These are phyloP conservation scores for Leishmania aethiopica DNA, from an alignment of 208 protist species.

Conservation along the genomic window DNA sequence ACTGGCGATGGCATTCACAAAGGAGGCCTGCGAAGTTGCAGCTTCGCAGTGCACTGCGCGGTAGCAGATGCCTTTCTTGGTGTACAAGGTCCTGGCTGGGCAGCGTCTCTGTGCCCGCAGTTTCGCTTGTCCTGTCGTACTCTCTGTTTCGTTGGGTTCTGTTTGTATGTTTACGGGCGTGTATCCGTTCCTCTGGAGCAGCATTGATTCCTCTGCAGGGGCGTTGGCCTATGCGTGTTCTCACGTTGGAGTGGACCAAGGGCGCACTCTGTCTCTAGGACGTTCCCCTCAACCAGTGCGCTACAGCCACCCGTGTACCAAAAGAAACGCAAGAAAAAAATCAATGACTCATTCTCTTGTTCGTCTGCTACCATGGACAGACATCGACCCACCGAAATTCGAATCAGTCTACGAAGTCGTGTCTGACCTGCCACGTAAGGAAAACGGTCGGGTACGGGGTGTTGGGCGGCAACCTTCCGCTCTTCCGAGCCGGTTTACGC, in stretches of 20 bases:
- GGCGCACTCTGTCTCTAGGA: not conserved
- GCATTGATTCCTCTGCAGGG: not conserved
- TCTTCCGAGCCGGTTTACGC: not conserved
- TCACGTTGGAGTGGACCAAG: not conserved
- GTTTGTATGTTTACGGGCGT: not conserved
- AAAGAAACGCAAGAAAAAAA: not conserved
- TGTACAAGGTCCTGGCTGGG: not conserved
- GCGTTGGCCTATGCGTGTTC: not conserved
- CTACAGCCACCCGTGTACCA: not conserved
- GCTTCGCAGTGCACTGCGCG: not conserved
- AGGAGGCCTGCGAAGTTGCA: too few species aligned
- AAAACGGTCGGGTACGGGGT: too few species aligned
- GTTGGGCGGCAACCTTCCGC: not conserved
- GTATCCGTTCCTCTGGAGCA: not conserved
- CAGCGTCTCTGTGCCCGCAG: too few species aligned
- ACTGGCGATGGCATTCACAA: too few species aligned
- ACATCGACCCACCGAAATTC: not conserved
- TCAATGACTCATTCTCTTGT: not conserved
- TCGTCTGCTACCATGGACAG: not conserved
- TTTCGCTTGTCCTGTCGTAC: not conserved
- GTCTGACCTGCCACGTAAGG: not conserved
- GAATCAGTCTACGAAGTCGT: not conserved
- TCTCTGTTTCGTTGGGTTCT: not conserved
- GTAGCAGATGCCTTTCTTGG: not conserved
- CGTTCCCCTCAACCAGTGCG: not conserved